These are phyloP conservation scores for Colletotrichum coccodes DNA, from an alignment of 2,329 filamentous ascomycete species.

Conservation along the genomic window DNA sequence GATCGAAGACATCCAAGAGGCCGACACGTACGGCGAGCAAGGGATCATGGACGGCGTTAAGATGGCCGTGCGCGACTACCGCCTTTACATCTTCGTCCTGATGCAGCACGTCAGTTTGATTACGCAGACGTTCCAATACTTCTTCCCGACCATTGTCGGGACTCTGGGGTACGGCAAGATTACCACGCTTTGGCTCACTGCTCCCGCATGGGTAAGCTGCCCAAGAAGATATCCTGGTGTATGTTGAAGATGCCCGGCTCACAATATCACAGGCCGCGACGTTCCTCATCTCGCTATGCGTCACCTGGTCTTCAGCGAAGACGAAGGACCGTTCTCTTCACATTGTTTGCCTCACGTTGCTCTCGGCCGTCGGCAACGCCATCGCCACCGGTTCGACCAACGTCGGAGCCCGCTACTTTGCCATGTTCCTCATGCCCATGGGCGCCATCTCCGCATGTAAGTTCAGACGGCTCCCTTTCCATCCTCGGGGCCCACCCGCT, in stretches of 20 bases:
- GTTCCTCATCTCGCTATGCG: conserved; percentile 62
- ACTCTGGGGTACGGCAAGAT: conserved; percentile 67
- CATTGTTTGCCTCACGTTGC: conserved; percentile 61
- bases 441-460: conserved; percentile 59
- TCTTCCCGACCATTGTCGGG: conserved; percentile 72
- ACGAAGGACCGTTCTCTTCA: conserved; percentile 66
- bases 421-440: conserved; percentile 71
- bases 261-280: conserved; percentile 52
- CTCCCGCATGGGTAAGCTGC: conserved; percentile 60
- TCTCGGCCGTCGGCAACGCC: conserved; percentile 64
- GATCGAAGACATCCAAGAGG: conserved; percentile 57
- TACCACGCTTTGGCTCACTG: conserved; percentile 66
- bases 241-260: background rate
- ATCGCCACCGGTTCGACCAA: conserved; percentile 63
- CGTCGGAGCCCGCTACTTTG: conserved; percentile 66
- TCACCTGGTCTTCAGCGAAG: conserved; percentile 64
- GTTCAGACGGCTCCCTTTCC: background rate
- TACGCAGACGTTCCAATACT: conserved; percentile 70
- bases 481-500: background rate
- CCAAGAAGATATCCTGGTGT: background rate
- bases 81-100: conserved; percentile 63
- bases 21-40: conserved; percentile 50
- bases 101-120: conserved; percentile 63
- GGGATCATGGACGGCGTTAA: conserved; percentile 56
- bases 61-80: conserved; percentile 58